Base-by-base conservation (phyloP, 148 eudicot genomes). In the Suaeda aralocaspica region DNA sequence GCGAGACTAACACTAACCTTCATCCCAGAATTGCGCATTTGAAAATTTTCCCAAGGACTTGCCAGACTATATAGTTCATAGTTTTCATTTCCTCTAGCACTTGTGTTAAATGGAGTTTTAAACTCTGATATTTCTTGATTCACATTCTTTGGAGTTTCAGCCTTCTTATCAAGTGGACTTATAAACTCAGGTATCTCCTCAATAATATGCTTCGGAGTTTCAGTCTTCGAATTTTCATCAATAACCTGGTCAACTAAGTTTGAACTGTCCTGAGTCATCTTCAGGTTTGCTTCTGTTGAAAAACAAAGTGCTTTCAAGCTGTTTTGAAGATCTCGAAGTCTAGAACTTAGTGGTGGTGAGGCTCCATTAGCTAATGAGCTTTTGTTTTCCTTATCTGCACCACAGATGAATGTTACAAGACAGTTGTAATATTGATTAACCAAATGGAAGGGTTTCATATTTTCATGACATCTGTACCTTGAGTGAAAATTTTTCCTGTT, bases 281-380 rank as follows among this genome's bases (percentile, higher is more conserved):
- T 78, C 59, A 86, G 58, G 30, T 50, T 64, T 67, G 82, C 68
- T 46, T 86, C 92, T 51, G 91, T 84, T 64, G 96, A 78, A 67
- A 82, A 42, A 68, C 74, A 79, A 18, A 91, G 66, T 19, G 84
- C 78, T 48, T 84, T 89, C 56, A 94, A 81, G 68, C 76, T 82
- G 68, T 94, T 82, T 59, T 87, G 79, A 26, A 94, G 41, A 60
- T 86, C 87, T 21, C 72, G 80, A 49, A 94, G 50, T 63, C 89
- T 84, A 56, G 79, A 80, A 67, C 89, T 87, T 22, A 94, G 60
- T 50, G 97, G 93, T 24, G 97, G 99, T 58, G 99, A 89, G 53
- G 59, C 74, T 19, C 25, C 77, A 19, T 67, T 72, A 34, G 63
- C 16, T 15, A 49, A 29, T 16, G 48, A 59, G 61, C 30, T 59